These are phyloP conservation scores for Candida pini DNA, from an alignment of 805 yeast species.

Conservation along the genomic window DNA sequence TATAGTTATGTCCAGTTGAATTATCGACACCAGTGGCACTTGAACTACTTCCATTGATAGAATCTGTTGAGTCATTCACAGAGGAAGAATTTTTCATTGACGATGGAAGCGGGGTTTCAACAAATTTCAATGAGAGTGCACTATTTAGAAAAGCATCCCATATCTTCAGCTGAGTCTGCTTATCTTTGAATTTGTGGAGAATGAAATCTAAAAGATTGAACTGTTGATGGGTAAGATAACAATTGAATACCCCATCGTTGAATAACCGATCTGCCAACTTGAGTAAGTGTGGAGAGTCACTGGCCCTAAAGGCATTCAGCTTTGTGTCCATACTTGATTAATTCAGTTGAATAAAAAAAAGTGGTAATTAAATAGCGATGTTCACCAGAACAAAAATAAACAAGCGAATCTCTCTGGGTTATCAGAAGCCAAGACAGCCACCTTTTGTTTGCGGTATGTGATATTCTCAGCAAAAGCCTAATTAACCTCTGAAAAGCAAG, in stretches of 20 bases:
- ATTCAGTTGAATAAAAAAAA: not conserved
- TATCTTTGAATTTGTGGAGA: conserved; percentile 28
- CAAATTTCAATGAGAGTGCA: conserved; percentile 25
- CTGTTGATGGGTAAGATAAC: conserved; percentile 52
- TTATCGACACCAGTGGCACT: no score
- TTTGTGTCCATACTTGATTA: conserved; percentile 5
- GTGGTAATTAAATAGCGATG: not conserved
- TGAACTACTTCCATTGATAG: conserved; percentile 1
- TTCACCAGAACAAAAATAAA: no score
- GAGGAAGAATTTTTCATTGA: conserved; percentile 8
- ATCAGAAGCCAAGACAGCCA: no score
- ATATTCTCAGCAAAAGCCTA: no score
- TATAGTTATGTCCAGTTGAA: no score
- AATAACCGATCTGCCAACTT: conserved; percentile 31
- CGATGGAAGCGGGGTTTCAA: conserved; percentile 13
- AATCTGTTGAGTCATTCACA: conserved; percentile 1
- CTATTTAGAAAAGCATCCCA: conserved; percentile 48
- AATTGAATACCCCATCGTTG: conserved; percentile 36
- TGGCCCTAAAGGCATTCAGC: conserved; percentile 13
- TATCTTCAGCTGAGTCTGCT: conserved; percentile 11
- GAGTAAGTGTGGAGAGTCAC: conserved; percentile 26
- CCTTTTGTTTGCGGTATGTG: no score
- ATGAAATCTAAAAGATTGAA: conserved; percentile 43
- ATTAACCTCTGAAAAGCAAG: no score
- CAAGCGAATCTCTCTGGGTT: no score